Percentiles rank a stretch among this genome's conserved stretches.
These are phyloP conservation scores for Penicillium herquei DNA, from an alignment of 495 filamentous ascomycete species.

Conservation along the genomic window DNA sequence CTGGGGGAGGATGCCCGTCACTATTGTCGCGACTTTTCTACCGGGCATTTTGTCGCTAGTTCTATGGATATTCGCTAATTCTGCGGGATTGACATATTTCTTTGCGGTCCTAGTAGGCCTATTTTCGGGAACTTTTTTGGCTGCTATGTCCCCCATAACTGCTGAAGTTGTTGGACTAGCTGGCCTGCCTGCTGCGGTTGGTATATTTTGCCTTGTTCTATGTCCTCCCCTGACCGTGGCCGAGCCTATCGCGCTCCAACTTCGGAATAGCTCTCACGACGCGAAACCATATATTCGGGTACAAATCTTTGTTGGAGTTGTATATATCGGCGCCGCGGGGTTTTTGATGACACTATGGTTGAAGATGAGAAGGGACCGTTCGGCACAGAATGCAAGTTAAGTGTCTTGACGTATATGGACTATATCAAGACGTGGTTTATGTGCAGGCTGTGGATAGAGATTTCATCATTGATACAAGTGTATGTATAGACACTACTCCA, in stretches of 20 bases:
- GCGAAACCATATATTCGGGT: neutral
- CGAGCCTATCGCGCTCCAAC: slow-evolving; percentile 65
- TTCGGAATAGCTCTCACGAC: slow-evolving; percentile 22
- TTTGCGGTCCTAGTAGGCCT: slow-evolving; percentile 62
- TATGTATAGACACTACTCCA: too few relatives aligned
- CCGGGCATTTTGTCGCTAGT: slow-evolving; percentile 59
- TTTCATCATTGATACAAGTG: neutral
- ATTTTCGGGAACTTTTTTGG: slow-evolving; percentile 44
- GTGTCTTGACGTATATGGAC: neutral
- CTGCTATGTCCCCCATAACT: slow-evolving; percentile 27
- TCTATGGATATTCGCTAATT: slow-evolving; percentile 65
- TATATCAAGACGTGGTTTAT: neutral
- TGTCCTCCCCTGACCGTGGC: slow-evolving; percentile 58
- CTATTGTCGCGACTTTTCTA: slow-evolving; percentile 55
- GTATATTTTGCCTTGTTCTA: slow-evolving; percentile 63
- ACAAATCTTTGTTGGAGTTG: neutral
- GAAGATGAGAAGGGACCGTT: neutral
- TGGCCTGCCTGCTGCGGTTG: slow-evolving; percentile 57
- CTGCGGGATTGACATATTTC: slow-evolving; percentile 57
- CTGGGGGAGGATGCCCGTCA: slow-evolving; percentile 62
- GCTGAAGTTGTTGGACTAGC: slow-evolving; percentile 58
- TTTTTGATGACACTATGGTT: neutral
- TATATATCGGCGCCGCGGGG: neutral
- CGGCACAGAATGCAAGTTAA: neutral
- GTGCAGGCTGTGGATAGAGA: neutral